phyloP scores from a whole-genome alignment of 306 rosid genomes.

The Cajanus cajan region DNA sequence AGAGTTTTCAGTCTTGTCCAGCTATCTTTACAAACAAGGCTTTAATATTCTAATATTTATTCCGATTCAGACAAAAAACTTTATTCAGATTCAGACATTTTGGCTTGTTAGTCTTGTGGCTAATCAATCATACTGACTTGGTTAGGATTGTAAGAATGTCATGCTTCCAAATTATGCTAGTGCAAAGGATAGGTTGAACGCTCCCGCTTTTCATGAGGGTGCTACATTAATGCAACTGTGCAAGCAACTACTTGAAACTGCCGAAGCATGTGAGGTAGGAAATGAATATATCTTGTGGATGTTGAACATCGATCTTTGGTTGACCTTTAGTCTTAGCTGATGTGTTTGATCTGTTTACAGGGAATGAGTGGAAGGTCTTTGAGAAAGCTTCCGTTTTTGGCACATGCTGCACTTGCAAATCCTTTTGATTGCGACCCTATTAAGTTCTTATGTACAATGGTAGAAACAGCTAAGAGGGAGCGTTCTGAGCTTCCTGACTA shows the following conservation, averaged over 20 bases:
- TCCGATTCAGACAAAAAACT: neutral
- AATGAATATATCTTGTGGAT: conserved; percentile 17
- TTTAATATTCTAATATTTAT: neutral
- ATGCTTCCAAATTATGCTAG: conserved; percentile 59
- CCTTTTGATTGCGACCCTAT: conserved; percentile 62
- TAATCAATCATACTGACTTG: conserved; percentile 28
- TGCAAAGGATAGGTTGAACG: conserved; percentile 58
- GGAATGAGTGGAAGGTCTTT: conserved; percentile 91
- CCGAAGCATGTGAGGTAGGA: conserved; percentile 88
- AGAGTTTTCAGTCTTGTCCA: conserved; percentile 18
- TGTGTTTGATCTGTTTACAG: conserved; percentile 40
- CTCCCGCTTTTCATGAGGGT: conserved; percentile 44
- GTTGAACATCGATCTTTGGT: conserved; percentile 16
- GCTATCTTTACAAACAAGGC: neutral
- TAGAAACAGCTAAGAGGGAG: conserved; percentile 77
- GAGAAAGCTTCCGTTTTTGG: conserved; percentile 94
- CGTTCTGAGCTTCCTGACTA: conserved; percentile 82
- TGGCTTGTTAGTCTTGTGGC: conserved; percentile 27
- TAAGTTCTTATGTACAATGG: conserved; percentile 73
- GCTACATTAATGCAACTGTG: conserved; percentile 44
- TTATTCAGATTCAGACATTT: neutral
- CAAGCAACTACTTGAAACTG: conserved; percentile 68
- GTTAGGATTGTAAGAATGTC: conserved; percentile 51
- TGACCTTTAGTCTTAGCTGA: conserved; percentile 13
- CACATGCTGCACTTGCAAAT: conserved; percentile 74